Base-by-base conservation (phyloP, 768 basidiomycete genomes). In the Panus rudis region DNA sequence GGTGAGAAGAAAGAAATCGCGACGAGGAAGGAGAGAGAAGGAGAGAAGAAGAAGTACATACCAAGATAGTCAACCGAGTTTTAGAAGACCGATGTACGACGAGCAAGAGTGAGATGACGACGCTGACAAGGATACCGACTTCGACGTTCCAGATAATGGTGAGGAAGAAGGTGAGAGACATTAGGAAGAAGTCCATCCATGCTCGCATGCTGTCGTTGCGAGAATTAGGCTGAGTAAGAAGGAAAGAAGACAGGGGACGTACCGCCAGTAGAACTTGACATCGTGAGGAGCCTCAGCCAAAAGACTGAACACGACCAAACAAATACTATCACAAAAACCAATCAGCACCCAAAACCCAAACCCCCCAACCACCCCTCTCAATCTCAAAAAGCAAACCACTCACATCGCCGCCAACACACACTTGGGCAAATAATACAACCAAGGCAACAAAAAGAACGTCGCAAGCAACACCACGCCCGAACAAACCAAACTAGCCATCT, bases 111-210 rank as follows among this genome's bases (percentile, higher is more conserved):
- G 92, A 92, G 45, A 92, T 78, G 31, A 92, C 79, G 49, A 97
- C 68, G 50, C 88, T 88, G 52, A 88, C 81, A n/a, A 86, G 78
- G 32, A 98, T 81, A 12, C 94, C 94, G 42, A 90, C 81, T 69
- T 98, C 92, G 43, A 98, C 81, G 51, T 84, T 81, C 80, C 90
- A 92, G 19, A 96, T 62, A 43, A 96, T 79, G 2, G 91, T 92
- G 42, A 89, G 76, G 49, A 82, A 54, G 63, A 98, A 96, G 0
- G 96, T 97, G 40, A 92, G 72, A 17, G 69, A 65, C 85, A 97
- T 92, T 55, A 98, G 76, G 4, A 76, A 66, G 37, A 94, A 69
- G 59, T 98, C 94, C 27, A 79, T 78, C 88, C 90, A 93, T n/a
- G 94, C 88, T n/a, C 76, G 58, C 76, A 96, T 91, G 54, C 86